Evolutionary conservation across 2,329 filamentous ascomycete species (phyloP), one percentile per base, ranked within the genome.

Genomic region (Thelonectria olida): DNA sequence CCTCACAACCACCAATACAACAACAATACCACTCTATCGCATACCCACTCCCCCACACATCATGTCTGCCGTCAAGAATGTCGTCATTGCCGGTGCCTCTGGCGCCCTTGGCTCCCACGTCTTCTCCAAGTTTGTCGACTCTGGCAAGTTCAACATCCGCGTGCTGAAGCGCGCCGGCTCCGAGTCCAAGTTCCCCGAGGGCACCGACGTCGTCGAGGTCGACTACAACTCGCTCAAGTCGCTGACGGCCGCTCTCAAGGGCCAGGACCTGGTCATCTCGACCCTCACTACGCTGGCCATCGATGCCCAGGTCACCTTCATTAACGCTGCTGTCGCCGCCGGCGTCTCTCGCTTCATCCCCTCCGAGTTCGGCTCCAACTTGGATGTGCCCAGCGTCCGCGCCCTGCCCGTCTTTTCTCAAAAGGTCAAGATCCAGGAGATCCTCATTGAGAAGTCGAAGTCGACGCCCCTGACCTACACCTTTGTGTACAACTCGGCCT

Each of bases 341-440:
- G 86, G 87, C 5, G 86, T 90, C 0, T 80, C 87, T 70, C 82
- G 86, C 12, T 88, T 89, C 76, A 74, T 90, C 28, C 87, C 88
- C 2, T 84, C 84, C 2, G 87, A 90, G 61, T 90, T 82, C 49
- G 80, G 79, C 31, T 68, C 71, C 42, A 73, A 81, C 75, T 58
- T 76, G 9, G 34, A 53, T 17, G 56, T 73, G 19, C 73, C 74
- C 7, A 71, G 80, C 53, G 66, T 74, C 47, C 64, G 77, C 55
- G 50, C 74, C 2, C 79, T 90, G 1, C 82, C 86, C 1, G 69
- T 87, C 1, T 88, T 86, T 59, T 73, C 71, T 2, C 73, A 73
- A 61, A 91, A 91, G 72, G 48, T 82, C 20, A 70, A 76, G 9
- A 62, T 79, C 2, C 71, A 77, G 45, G 75, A 81, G 4, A 73